Conservation (phyloP, 805 yeast species). For the Spathaspora girioi region DNA sequence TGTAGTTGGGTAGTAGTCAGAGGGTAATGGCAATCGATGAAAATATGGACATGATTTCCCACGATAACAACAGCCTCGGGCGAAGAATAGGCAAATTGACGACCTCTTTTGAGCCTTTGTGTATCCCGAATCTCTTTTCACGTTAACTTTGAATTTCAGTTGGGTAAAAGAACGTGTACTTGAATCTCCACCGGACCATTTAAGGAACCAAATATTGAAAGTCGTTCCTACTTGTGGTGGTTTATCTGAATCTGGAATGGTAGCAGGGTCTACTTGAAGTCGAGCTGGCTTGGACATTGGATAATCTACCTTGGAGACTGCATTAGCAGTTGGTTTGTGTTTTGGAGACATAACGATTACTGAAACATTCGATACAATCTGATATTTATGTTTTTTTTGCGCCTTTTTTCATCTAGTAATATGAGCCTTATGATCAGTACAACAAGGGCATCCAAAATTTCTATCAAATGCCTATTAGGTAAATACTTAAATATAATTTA, state of each 20-base stretch:
- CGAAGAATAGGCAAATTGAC: constrained; percentile 75
- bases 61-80: constrained; percentile 80
- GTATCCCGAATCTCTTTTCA: constrained; percentile 65
- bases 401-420: no score
- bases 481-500: neutral
- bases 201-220: constrained; percentile 84
- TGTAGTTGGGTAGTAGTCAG: constrained; percentile 58
- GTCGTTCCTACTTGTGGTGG: constrained; percentile 81
- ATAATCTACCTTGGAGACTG: neutral
- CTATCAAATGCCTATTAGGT: no score
- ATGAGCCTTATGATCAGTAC: no score
- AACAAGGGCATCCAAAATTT: no score
- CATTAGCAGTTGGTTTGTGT: neutral
- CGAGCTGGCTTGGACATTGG: constrained; percentile 50
- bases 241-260: constrained; percentile 45
- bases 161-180: constrained; percentile 36
- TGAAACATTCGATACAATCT: neutral
- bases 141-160: constrained; percentile 57
- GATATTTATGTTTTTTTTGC: neutral
- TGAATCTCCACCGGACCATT: constrained; percentile 80
- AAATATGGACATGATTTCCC: constrained; percentile 75
- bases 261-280: constrained; percentile 64
- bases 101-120: constrained; percentile 56
- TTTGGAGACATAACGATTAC: neutral
- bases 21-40: constrained; percentile 68